Evolutionary conservation across 768 basidiomycete genomes (phyloP), one percentile per base, ranked within the genome.

Genomic region (Amyloporia xantha): DNA sequence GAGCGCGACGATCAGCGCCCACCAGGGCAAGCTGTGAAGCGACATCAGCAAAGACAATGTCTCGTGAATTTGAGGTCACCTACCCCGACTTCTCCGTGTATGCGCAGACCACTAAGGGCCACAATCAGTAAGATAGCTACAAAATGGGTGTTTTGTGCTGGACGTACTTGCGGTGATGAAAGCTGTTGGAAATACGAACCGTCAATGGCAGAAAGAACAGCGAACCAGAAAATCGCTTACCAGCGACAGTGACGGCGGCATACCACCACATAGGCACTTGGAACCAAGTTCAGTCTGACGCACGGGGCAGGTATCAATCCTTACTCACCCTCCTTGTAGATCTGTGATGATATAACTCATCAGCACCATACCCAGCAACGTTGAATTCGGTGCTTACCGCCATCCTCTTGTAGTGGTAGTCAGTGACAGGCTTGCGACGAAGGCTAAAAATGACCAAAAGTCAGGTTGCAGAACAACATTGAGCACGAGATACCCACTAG

Each of bases 341-440:
- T 35, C 44, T 19, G n/a, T 9, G n/a, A 9, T 10, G 33, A 35
- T 10, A n/a, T 10, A 35, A 9, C 9, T n/a, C 10, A 35, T 35
- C 10, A n/a, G n/a, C n/a, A 35, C 9, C 33, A 35, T 35, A n/a
- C n/a, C 9, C n/a, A 35, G 33, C 33, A n/a, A n/a, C 9, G 9
- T 9, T n/a, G n/a, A 35, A n/a, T 35, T 76, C 54, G 36, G 54
- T 54, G 54, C 62, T 59, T 2, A 63, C 66, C 59, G 73, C 69
- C 79, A 82, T 81, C 59, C 78, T 73, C n/a, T 64, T 65, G 28
- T 76, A 73, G 60, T 82, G 81, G 26, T 76, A 73, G 52, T 82
- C 79, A 25, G 72, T 19, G 15, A 47, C 17, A n/a, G 46, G 46
- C 17, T 23, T 35, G 3, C 23, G 35, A 4, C 19, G 35, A 23